Percentiles rank a stretch among this genome's conserved stretches.
These are phyloP conservation scores for Lactarius hatsudake DNA, from an alignment of 768 basidiomycete genomes.

Conservation along the genomic window DNA sequence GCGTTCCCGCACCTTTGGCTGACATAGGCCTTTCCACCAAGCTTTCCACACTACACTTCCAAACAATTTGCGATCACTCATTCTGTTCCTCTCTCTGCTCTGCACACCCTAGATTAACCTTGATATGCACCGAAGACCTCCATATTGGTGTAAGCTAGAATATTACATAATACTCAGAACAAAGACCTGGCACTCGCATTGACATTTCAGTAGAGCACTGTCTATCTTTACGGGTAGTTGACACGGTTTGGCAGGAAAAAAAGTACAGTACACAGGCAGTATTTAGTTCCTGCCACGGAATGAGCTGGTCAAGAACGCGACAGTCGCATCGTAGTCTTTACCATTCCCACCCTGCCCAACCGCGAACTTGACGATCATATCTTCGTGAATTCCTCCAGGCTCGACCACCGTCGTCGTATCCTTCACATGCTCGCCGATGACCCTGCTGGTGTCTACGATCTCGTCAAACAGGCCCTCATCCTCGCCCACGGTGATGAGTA, in stretches of 20 bases:
- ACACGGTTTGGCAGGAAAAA: not conserved
- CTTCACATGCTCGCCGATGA: constrained; percentile 1
- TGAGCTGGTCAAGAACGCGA: not conserved
- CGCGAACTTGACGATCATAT: constrained; percentile 5
- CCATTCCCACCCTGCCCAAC: constrained; percentile 6
- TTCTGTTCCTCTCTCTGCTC: too few relatives aligned
- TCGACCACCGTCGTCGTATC: constrained; percentile 8
- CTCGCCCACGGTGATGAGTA: constrained; percentile 3
- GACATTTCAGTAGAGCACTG: not conserved
- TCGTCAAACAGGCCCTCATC: constrained; percentile 1
- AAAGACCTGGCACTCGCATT: not conserved
- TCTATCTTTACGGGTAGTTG: not conserved
- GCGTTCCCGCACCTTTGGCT: too few relatives aligned
- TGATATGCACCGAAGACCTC: too few relatives aligned
- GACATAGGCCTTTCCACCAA: too few relatives aligned
- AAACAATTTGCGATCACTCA: too few relatives aligned
- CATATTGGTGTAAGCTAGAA: too few relatives aligned
- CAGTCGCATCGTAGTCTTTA: not conserved
- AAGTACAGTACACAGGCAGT: not conserved
- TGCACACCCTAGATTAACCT: too few relatives aligned
- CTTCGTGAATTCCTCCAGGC: constrained; percentile 1
- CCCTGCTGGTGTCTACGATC: not conserved
- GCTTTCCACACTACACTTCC: too few relatives aligned
- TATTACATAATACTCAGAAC: not conserved
- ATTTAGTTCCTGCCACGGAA: not conserved